Evolutionary conservation across 1,284 basidiomycete species (phyloP), one percentile per base, ranked within the genome.

Genomic region (Ganoderma resinaceum): DNA sequence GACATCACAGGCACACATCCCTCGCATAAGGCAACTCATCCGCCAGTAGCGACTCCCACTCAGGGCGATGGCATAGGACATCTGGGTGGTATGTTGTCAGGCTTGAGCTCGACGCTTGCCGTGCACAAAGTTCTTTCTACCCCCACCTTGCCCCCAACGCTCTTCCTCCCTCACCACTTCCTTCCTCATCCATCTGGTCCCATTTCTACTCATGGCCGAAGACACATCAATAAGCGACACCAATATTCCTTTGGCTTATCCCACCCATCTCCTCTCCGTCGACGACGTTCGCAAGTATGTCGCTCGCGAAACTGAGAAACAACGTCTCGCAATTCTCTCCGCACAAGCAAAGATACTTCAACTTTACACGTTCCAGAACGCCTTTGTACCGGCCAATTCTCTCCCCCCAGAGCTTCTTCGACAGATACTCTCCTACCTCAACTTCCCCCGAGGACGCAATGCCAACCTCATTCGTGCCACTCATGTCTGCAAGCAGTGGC

Each of bases 401-500:
- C 52, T 68, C 14, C 67, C 67, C 1, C 55, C 52, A 5, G 67
- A 68, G 31, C 60, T 68, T 5, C 61, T 68, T 26, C 11, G 59
- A 14, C 61, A 38, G 46, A 62, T 68, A 4, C 62, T 65, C 52
- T 40, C 53, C 42, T 63, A 61, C 57, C 52, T 61, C 42, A 23
- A 16, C 40, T 14, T 40, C 23, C 49, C 29, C 4, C 20, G n/a
- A n/a, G 52, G 43, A 1, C 16, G n/a, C 16, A 61, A 61, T 33
- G 35, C 16, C 37, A 29, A 57, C 40, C 31, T 64, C 23, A 57
- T 68, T 29, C 8, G 26, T 59, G 62, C 58, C 35, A 65, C 53
- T 11, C 67, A 68, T 16, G 55, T 65, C 37, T 68, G 63, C 52
- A 23, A 20, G 16, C 61, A 40, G 11, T 68, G 67, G 67, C 63